Evolutionary conservation across 345 rosid species (phyloP).

Genomic region (Lumnitzera racemosa): DNA sequence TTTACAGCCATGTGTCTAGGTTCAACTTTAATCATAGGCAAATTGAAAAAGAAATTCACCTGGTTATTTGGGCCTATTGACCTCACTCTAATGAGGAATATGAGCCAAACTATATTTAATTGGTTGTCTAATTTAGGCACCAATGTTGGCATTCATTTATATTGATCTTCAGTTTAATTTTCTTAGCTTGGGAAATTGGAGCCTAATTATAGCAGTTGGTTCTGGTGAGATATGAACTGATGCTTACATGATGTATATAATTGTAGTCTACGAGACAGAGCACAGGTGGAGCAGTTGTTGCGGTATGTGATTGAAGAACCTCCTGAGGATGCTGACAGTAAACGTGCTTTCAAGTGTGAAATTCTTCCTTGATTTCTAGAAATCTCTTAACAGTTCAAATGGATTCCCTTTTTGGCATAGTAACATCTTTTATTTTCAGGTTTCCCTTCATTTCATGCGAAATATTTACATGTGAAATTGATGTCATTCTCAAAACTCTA

Average conservation of each 20-base stretch:
- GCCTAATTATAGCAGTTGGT: neutral
- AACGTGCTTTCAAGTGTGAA: conserved; percentile 75
- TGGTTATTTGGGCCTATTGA: too few relatives aligned
- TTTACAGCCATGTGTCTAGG: too few relatives aligned
- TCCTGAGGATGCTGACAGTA: conserved; percentile 78
- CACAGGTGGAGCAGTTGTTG: conserved; percentile 90
- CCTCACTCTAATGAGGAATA: neutral
- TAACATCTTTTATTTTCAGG: conserved; percentile 32
- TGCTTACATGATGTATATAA: conserved; percentile 3
- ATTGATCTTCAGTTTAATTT: too few relatives aligned
- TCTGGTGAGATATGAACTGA: conserved; percentile 7
- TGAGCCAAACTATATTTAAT: neutral
- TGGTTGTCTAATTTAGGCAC: too few relatives aligned
- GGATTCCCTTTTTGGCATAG: neutral
- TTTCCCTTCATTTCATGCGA: conserved; percentile 95
- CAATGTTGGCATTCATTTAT: too few relatives aligned
- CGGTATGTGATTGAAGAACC: conserved; percentile 76
- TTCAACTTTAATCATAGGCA: too few relatives aligned
- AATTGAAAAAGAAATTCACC: too few relatives aligned
- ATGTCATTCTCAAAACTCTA: conserved; percentile 85
- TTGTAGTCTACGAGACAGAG: conserved; percentile 77
- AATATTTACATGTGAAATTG: conserved; percentile 96
- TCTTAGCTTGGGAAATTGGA: neutral
- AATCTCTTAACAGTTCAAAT: neutral
- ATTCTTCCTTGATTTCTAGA: conserved; percentile 3